phyloP scores from a whole-genome alignment of 768 basidiomycete species.

The Suillus spraguei region DNA sequence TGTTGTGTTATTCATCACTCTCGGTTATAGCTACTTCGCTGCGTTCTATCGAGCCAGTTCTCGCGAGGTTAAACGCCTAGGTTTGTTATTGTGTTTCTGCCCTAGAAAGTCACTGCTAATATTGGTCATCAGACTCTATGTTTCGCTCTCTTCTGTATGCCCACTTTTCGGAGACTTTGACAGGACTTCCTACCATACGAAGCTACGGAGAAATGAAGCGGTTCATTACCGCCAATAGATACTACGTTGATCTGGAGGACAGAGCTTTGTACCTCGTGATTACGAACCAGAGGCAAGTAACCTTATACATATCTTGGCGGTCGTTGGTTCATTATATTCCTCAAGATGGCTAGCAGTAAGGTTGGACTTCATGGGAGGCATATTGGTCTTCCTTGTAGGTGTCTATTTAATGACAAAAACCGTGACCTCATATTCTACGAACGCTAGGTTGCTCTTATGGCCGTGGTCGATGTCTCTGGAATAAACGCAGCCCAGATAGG shows the following conservation, averaged over 20 bases:
- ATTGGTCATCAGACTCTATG: constrained; percentile 53
- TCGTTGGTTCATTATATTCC: neutral
- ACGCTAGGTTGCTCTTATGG: constrained; percentile 62
- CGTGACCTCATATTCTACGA: neutral
- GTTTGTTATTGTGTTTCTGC: constrained; percentile 19
- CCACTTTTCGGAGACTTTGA: constrained; percentile 76
- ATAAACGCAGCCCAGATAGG: constrained; percentile 72
- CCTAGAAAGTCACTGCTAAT: neutral
- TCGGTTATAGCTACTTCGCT: constrained; percentile 67
- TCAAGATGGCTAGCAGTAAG: constrained; percentile 69
- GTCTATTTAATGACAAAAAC: neutral
- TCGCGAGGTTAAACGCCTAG: constrained; percentile 66
- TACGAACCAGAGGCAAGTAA: constrained; percentile 59
- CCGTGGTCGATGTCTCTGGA: constrained; percentile 53
- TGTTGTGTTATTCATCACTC: constrained; percentile 49
- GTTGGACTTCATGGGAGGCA: constrained; percentile 67
- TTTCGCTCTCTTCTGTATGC: constrained; percentile 76
- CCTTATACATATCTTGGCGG: constrained; percentile 4
- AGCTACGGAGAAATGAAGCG: constrained; percentile 67
- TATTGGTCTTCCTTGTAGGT: constrained; percentile 56
- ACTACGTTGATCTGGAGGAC: constrained; percentile 74
- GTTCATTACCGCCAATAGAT: constrained; percentile 66
- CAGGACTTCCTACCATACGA: constrained; percentile 70
- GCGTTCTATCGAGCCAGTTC: constrained; percentile 71
- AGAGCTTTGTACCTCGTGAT: constrained; percentile 69